Percentiles rank a stretch among this genome's conserved stretches.
Evolutionary conservation across 2,329 filamentous ascomycete genomes (phyloP).

Genomic region (Pezicula carpinea): DNA sequence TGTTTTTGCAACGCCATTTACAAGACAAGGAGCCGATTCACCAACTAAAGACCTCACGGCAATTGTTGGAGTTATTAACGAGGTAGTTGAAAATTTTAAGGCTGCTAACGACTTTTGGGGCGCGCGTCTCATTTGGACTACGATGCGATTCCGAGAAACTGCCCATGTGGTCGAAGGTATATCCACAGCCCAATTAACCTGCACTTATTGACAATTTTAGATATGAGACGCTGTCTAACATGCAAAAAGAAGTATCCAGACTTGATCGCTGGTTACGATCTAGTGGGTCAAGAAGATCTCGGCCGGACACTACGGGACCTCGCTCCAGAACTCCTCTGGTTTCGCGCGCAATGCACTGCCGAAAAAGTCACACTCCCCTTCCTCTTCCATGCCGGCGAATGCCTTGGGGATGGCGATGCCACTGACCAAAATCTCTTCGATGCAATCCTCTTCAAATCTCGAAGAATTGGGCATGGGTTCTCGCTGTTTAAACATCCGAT

Average conservation of each 20-base stretch:
- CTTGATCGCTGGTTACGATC: constrained; percentile 79
- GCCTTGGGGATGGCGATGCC: constrained; percentile 69
- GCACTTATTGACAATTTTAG: too few relatives aligned
- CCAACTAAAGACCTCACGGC: constrained; percentile 64
- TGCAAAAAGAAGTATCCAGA: too few relatives aligned
- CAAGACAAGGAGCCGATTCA: constrained; percentile 55
- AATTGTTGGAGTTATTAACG: constrained; percentile 68
- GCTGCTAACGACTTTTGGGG: constrained; percentile 75
- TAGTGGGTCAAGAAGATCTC: constrained; percentile 82
- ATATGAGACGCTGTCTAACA: too few relatives aligned
- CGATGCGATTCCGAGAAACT: constrained; percentile 59
- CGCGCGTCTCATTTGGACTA: constrained; percentile 79
- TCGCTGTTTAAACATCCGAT: constrained; percentile 88
- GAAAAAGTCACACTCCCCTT: constrained; percentile 82
- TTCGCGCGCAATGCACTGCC: constrained; percentile 76
- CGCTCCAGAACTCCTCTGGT: constrained; percentile 86
- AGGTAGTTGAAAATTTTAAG: constrained; percentile 76
- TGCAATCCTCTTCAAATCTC: constrained; percentile 77
- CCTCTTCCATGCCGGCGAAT: constrained; percentile 94
- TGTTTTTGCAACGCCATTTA: constrained; percentile 69
- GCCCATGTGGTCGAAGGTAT: constrained; percentile 71
- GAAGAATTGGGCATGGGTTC: constrained; percentile 86
- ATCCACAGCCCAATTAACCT: constrained; percentile 80
- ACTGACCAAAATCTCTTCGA: constrained; percentile 85
- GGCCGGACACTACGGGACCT: constrained; percentile 73